phyloP scores from a whole-genome alignment of 257 asterid genomes.

The Ilex asprella region DNA sequence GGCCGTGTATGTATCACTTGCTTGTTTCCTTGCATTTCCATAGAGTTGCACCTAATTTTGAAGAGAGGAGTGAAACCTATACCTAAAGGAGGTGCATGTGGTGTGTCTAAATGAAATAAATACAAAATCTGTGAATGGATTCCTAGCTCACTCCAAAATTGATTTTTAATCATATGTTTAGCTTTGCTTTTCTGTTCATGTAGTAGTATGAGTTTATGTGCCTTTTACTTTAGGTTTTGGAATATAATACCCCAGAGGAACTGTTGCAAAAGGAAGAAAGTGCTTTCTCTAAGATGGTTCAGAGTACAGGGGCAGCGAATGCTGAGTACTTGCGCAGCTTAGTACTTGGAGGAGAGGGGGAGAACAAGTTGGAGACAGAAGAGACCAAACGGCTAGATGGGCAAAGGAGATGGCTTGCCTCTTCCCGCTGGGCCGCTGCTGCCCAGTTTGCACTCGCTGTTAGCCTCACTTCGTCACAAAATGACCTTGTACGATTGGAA shows the following conservation, averaged over 20 bases:
- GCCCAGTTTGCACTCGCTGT: conserved; percentile 25
- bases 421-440: conserved; percentile 37
- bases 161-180: background rate
- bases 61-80: background rate
- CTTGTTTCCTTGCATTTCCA: background rate
- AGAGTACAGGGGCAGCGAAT: conserved; percentile 75
- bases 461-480: conserved; percentile 35
- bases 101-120: background rate
- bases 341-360: conserved; percentile 31
- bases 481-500: conserved; percentile 33
- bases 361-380: conserved; percentile 13
- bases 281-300: conserved; percentile 65
- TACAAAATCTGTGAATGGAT: background rate
- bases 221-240: conserved; percentile 40
- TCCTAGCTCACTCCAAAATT: background rate
- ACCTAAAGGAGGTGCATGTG: background rate
- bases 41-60: background rate
- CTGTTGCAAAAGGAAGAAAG: conserved; percentile 50
- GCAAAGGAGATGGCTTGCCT: conserved; percentile 34
- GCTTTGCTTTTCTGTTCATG: background rate
- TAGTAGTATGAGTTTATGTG: too few species aligned
- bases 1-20: conserved; percentile 43
- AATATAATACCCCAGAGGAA: conserved; percentile 48
- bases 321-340: conserved; percentile 65
- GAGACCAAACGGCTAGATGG: conserved; percentile 17